Percentiles rank a stretch among this genome's conserved stretches.
phyloP scores from a whole-genome alignment of 306 rosid species.

The Dryas drummondii region DNA sequence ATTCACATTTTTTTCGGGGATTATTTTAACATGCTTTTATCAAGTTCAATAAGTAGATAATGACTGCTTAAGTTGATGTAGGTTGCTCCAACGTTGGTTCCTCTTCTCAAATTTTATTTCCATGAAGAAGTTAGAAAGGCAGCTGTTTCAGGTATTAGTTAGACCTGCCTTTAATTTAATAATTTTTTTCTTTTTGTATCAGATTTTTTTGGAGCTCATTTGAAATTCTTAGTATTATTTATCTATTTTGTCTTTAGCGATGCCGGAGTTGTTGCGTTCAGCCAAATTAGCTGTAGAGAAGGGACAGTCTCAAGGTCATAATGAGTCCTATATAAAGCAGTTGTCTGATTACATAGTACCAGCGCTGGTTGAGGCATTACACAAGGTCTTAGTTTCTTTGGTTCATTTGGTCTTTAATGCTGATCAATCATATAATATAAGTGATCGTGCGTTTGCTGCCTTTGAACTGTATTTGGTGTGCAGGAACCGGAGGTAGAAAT shows the following conservation, averaged over 20 bases:
- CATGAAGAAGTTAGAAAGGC: slow-evolving; percentile 99
- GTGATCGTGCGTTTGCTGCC: background rate
- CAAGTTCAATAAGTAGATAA: background rate
- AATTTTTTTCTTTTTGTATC: background rate
- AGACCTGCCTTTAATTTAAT: background rate
- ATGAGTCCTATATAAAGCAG: slow-evolving; percentile 72
- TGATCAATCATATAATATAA: background rate
- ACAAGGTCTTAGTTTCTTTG: slow-evolving; percentile 48
- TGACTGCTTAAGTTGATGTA: slow-evolving; percentile 25
- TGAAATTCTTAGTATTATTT: background rate
- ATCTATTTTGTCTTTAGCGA: slow-evolving; percentile 48
- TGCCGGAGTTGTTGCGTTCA: slow-evolving; percentile 92
- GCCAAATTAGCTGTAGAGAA: slow-evolving; percentile 94
- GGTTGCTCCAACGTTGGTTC: slow-evolving; percentile 96
- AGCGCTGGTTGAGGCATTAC: slow-evolving; percentile 90
- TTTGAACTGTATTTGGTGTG: slow-evolving; percentile 27
- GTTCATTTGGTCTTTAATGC: background rate
- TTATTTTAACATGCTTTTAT: slow-evolving; percentile 9
- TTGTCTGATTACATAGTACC: slow-evolving; percentile 83
- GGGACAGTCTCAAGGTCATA: slow-evolving; percentile 87
- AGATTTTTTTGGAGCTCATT: background rate
- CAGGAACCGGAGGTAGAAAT: slow-evolving; percentile 98
- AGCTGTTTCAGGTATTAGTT: slow-evolving; percentile 80
- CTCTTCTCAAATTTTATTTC: slow-evolving; percentile 90
- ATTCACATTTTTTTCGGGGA: background rate